These are phyloP conservation scores for Musa acuminata DNA, from an alignment of 176 grass and related monocot genomes.

Conservation along the genomic window DNA sequence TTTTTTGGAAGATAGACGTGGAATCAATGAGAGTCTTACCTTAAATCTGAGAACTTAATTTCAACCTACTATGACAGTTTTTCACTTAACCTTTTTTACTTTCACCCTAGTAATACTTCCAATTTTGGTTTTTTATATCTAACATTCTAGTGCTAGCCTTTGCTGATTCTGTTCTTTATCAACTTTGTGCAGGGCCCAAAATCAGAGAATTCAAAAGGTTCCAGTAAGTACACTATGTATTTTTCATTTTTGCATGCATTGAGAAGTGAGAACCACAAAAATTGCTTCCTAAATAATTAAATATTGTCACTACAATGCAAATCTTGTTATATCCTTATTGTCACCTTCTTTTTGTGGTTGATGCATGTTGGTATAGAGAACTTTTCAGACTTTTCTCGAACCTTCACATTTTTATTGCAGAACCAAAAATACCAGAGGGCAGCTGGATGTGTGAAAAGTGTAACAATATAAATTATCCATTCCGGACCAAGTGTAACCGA, in stretches of 20 bases:
- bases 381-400: too few relatives aligned
- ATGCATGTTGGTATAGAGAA: too few relatives aligned
- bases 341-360: background rate
- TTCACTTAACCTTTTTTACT: too few relatives aligned
- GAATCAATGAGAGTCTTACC: too few relatives aligned
- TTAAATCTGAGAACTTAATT: too few relatives aligned
- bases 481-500: slow-evolving; percentile 74
- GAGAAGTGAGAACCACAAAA: background rate
- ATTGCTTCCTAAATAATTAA: background rate
- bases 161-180: slow-evolving; percentile 7
- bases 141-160: too few relatives aligned
- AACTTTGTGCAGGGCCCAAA: slow-evolving; percentile 46
- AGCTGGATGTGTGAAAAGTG: slow-evolving; percentile 91
- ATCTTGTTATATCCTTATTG: background rate
- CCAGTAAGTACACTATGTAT: slow-evolving; percentile 46
- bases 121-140: too few relatives aligned
- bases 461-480: slow-evolving; percentile 88
- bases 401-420: slow-evolving; percentile 32
- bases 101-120: too few relatives aligned
- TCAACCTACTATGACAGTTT: too few relatives aligned
- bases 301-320: background rate
- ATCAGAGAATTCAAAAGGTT: slow-evolving; percentile 50
- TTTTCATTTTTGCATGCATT: background rate
- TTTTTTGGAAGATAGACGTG: too few relatives aligned
- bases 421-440: slow-evolving; percentile 71